Percentiles rank a stretch among this genome's conserved stretches.
Conservation (phyloP, 225 moss, liverwort and hornwort species). For the Bryum argenteum region DNA sequence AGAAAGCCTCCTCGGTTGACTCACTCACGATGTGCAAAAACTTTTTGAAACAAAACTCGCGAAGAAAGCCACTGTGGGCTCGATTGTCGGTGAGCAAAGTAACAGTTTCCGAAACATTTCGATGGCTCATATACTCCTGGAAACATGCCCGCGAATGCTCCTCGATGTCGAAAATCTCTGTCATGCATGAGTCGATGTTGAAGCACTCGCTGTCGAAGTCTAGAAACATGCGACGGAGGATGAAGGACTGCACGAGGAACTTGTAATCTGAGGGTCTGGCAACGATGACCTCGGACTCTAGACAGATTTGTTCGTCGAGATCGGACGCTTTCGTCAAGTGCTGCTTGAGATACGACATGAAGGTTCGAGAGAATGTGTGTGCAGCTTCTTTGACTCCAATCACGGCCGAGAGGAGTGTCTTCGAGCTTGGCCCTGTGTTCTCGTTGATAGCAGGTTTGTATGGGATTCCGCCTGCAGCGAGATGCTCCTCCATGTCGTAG, state of each 20-base stretch:
- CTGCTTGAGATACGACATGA: conserved; percentile 57
- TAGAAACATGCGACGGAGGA: conserved; percentile 58
- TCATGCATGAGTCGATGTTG: conserved; percentile 60
- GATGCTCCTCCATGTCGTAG: conserved; percentile 60
- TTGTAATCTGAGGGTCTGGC: conserved; percentile 53
- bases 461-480: conserved; percentile 50
- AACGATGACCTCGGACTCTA: conserved; percentile 57
- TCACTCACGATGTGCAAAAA: conserved; percentile 59
- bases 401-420: conserved; percentile 52
- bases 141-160: conserved; percentile 54
- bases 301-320: conserved; percentile 53
- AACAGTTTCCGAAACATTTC: conserved; percentile 49
- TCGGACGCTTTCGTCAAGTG: conserved; percentile 49
- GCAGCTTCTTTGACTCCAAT: conserved; percentile 57
- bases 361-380: conserved; percentile 53
- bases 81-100: conserved; percentile 51
- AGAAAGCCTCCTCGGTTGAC: conserved; percentile 60
- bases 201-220: conserved; percentile 63
- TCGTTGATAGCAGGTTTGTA: conserved; percentile 39
- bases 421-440: conserved; percentile 43
- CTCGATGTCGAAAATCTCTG: conserved; percentile 52
- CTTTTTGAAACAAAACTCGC: conserved; percentile 61
- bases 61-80: conserved; percentile 49
- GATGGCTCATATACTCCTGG: conserved; percentile 46
- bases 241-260: conserved; percentile 58